Evolutionary conservation across 2,329 filamentous ascomycete species (phyloP), one percentile per base, ranked within the genome.

Genomic region (Penicillium concentricum): DNA sequence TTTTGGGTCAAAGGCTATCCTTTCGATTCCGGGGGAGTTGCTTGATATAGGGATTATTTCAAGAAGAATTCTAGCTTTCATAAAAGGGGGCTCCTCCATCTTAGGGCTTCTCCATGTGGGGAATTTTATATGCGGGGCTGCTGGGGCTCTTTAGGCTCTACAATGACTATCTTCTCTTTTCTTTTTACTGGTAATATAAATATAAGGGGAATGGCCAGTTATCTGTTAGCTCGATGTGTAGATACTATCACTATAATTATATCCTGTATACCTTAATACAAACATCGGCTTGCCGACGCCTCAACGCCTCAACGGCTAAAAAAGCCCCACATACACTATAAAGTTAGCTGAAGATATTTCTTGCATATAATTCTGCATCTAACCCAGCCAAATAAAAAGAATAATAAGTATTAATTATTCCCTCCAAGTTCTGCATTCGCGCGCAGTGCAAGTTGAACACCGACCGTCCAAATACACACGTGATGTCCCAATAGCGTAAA

Each of bases 71-170:
- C 3, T 6, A 35, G 2, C 2, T 12, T 35, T 30, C 20, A 13
- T 28, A 12, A 43, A 34, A 8, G 18, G 15, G 28, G 43, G 22
- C 8, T 6, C 22, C 18, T 1, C 44, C 20, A 2, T 24, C 18
- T 26, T 18, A 22, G n/a, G 10, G 30, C 49, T 44, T 44, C 30
- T 24, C 39, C n/a, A 51, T 20, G 38, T 51, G 49, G 49, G 13
- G 39, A 18, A 4, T 32, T 2, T 20, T 32, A 8, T 6, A 30
- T 35, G 49, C 20, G 49, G 39, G 39, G 28, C 20, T 26, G 22
- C 24, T 34, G 39, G 38, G 49, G 49, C 39, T 51, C 28, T 51
- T 30, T 9, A 16, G 8, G 28, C 30, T 32, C 10, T 32, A 8
- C 15, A 16, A 8, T 30, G 10, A 15, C 32, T 6, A 5, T 46